Base-by-base conservation (phyloP, 2,329 filamentous ascomycete genomes). In the Neodidymelliopsis sp. region DNA sequence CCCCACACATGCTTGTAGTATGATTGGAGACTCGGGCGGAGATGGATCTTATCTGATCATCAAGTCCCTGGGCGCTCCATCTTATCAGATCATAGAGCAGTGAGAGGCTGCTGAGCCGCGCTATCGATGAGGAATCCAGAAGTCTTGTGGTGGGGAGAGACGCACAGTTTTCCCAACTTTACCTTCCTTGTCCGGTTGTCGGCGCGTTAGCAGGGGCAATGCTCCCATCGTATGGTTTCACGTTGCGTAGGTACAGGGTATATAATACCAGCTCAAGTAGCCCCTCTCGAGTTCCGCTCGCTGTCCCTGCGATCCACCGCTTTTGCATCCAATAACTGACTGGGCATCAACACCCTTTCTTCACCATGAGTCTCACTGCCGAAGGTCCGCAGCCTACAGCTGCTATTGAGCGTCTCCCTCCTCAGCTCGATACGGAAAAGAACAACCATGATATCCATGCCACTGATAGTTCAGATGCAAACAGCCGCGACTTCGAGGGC, bases 41-140 rank as follows among this genome's bases (percentile, higher is more conserved):
- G 41, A 35, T 57, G 49, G 46, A 61, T 61, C 59, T 66, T 62
- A 66, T 67, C 61, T 52, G 59, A 65, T 65, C 54, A 56, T 53
- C 55, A 49, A 53, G 39, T 39, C 37, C 25, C 53, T 58, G 37
- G 56, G 53, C 53, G 29, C 15, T 37, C 28, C 49, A 58, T 60
- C 59, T 65, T 62, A 65, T 65, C 62, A 61, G 64, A 67, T 67
- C 60, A 65, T 66, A 46, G 56, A 57, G 48, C 51, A 41, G 42
- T 50, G 20, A 23, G 48, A 29, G 27, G 48, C 36, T 27, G 41
- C 36, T 50, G 60, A 51, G 42, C 37, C 40, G 40, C 49, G 31
- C 37, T 44, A 43, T 51, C 43, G 39, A 45, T 51, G 50, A 49
- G 41, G 51, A 43, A 57, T 53, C 57, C 54, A 60, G 59, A 61